These are phyloP conservation scores for Medicago lupulina DNA, from an alignment of 306 rosid genomes.

Conservation along the genomic window DNA sequence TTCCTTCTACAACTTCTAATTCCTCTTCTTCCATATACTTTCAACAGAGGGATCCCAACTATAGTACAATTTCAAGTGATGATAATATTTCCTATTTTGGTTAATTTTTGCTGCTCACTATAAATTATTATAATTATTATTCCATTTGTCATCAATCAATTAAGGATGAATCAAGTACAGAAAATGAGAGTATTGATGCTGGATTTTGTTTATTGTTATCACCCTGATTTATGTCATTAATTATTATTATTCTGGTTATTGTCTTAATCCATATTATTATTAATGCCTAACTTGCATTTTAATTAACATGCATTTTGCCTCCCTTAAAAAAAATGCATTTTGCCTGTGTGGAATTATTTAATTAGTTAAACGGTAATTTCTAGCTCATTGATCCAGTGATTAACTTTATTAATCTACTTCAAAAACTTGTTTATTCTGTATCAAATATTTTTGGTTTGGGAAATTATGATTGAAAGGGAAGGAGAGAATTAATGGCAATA, in stretches of 20 bases:
- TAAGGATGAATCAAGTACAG: constrained; percentile 3
- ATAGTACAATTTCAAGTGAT: constrained; percentile 51
- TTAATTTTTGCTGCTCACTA: constrained; percentile 37
- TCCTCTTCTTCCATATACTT: constrained; percentile 56
- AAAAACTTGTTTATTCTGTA: no score
- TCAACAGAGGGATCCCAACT: constrained; percentile 51
- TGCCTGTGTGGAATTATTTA: neutral
- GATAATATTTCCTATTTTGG: constrained; percentile 56
- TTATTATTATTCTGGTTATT: neutral
- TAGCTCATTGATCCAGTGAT: neutral
- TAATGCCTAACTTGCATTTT: constrained; percentile 25
- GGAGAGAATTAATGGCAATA: no score
- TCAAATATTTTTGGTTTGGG: neutral
- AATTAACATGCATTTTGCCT: neutral
- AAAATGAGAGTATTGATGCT: constrained; percentile 40
- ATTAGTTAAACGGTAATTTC: no score
- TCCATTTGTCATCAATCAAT: constrained; percentile 48
- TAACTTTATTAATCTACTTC: no score
- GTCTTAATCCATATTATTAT: constrained; percentile 28
- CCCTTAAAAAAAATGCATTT: no score
- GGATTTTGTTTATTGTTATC: constrained; percentile 26
- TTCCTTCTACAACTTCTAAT: constrained; percentile 56
- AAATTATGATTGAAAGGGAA: no score
- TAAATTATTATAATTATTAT: constrained; percentile 30
- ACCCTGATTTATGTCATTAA: constrained; percentile 10